These are phyloP conservation scores for Plectosphaerella sp. DNA, from an alignment of 2,329 filamentous ascomycete species.

Conservation along the genomic window DNA sequence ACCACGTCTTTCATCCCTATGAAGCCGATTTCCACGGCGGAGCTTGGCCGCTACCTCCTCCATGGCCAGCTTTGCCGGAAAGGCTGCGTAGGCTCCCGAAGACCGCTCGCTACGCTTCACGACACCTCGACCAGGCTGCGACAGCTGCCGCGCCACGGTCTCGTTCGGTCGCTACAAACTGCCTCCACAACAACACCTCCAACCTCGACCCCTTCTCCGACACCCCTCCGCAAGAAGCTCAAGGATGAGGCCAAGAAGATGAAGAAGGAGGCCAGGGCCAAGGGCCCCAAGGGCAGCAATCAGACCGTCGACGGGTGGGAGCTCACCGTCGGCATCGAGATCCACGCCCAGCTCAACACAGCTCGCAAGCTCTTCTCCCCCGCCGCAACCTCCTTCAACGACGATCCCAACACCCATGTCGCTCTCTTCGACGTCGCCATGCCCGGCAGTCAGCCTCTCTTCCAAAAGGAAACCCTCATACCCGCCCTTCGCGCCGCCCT, in stretches of 20 bases:
- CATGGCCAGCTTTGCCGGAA: constrained; percentile 34
- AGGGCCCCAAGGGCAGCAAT: constrained; percentile 37
- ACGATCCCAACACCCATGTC: constrained; percentile 78
- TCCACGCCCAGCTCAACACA: constrained; percentile 94
- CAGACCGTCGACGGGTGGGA: constrained; percentile 72
- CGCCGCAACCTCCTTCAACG: constrained; percentile 59
- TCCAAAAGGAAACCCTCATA: constrained; percentile 78
- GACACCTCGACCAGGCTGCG: no score
- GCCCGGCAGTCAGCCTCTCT: constrained; percentile 81
- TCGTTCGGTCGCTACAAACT: constrained; percentile 5
- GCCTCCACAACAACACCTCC: constrained; percentile 10
- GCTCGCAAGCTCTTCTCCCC: constrained; percentile 83
- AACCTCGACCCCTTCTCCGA: constrained; percentile 3
- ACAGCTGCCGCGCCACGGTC: neutral
- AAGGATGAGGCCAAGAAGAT: constrained; percentile 68
- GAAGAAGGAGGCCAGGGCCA: constrained; percentile 56
- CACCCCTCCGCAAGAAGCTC: constrained; percentile 65
- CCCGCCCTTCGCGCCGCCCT: constrained; percentile 89
- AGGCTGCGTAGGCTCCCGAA: constrained; percentile 31
- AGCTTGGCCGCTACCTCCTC: constrained; percentile 46
- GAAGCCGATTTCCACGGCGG: constrained; percentile 36
- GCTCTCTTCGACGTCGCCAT: constrained; percentile 85
- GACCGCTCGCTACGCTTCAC: neutral
- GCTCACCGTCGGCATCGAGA: constrained; percentile 92
- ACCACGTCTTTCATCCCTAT: constrained; percentile 21